Evolutionary conservation across 2,329 filamentous ascomycete genomes (phyloP), one percentile per base, ranked within the genome.

Genomic region (Fusarium hainanense): DNA sequence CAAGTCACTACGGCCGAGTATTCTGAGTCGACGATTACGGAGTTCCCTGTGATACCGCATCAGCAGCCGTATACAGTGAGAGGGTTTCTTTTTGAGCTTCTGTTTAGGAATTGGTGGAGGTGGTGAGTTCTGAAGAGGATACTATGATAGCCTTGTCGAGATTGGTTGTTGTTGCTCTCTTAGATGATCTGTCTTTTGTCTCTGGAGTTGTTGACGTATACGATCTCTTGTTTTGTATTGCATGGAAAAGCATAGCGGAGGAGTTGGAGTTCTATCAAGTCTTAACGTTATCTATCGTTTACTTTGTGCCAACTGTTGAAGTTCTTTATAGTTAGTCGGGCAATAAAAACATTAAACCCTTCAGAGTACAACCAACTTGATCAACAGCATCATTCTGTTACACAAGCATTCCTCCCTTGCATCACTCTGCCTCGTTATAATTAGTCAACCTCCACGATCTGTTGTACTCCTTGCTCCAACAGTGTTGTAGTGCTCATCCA

Each of bases 251-350:
- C 16, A 18, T 28, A 30, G 18, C 27, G 21, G 5, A 23, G 28
- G 27, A 13, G 16, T 34, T 23, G 47, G 30, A n/a, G 7, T 7
- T 34, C 30, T 23, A 7, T 12, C 16, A 11, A 43, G 8, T 6
- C 21, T 21, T 43, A n/a, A n/a, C n/a, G n/a, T n/a, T 34, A 34
- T 34, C 7, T 10, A 25, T 25, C 5, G 5, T 25, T 25, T 25
- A 25, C 4, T 25, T 25, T 16, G 21, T 4, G 7, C 9, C 14
- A 12, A 16, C 16, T 11, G 9, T 37, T n/a, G 18, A 18, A n/a
- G 34, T 37, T 37, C 18, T n/a, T 12, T 6, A n/a, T 37, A 12
- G 7, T 1, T 12, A 7, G 5, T 37, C 10, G 11, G 0, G 12
- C 18, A 37, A 37, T 12, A 37, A n/a, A n/a, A 37, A 4, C 18